A percentile compares a stretch with the other conserved stretches of the same genome.
These are phyloP conservation scores for Pythium plurisporium DNA, from an alignment of 352 stramenopile genomes.

Conservation along the genomic window DNA sequence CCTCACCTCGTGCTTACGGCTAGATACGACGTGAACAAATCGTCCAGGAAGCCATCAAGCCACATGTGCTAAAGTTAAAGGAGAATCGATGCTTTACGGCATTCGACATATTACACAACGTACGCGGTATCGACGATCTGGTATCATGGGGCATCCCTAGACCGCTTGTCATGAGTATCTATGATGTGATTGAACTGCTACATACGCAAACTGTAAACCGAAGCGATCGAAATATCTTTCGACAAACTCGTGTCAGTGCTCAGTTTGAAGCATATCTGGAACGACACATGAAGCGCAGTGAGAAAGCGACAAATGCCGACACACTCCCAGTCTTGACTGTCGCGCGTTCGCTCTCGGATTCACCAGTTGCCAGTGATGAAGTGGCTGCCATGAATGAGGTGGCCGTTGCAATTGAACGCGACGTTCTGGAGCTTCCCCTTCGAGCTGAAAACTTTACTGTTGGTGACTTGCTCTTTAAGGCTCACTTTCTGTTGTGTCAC, in stretches of 20 bases:
- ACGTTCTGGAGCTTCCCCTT: constrained; percentile 46
- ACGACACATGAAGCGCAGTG: neutral
- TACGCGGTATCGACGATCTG: constrained; percentile 41
- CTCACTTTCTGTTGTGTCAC: constrained; percentile 36
- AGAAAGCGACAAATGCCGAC: neutral
- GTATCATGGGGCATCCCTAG: constrained; percentile 47
- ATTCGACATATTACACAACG: constrained; percentile 55
- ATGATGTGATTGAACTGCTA: constrained; percentile 48
- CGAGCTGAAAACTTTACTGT: constrained; percentile 8
- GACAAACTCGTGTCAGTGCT: constrained; percentile 35
- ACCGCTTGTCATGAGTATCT: constrained; percentile 44
- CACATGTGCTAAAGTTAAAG: constrained; percentile 29
- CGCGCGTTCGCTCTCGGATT: neutral
- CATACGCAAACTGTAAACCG: constrained; percentile 35
- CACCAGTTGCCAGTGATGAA: neutral
- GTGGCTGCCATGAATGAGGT: constrained; percentile 19
- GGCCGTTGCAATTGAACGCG: constrained; percentile 27
- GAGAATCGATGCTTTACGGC: constrained; percentile 47
- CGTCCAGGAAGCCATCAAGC: constrained; percentile 36
- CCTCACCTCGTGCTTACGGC: neutral
- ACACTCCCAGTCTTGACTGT: neutral
- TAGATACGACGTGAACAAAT: constrained; percentile 57
- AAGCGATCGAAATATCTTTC: constrained; percentile 37
- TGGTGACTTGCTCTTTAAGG: constrained; percentile 49
- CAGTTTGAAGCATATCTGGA: constrained; percentile 36